Evolutionary conservation across 2,329 filamentous ascomycete species (phyloP), one percentile per base, ranked within the genome.

Genomic region (Decorospora gaudefroyi): DNA sequence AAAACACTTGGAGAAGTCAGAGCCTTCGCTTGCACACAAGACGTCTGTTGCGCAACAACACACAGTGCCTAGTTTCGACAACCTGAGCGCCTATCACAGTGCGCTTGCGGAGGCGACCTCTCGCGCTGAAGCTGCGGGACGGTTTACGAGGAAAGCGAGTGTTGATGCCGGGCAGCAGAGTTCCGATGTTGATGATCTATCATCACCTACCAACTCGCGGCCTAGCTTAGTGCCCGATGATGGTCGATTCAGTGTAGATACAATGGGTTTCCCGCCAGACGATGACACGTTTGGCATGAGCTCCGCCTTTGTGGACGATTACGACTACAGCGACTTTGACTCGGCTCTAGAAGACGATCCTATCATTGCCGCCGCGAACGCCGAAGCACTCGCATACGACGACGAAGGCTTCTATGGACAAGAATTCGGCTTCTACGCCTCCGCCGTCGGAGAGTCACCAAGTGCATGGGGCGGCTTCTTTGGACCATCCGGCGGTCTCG

Each of bases 341-440:
- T 68, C 64, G 30, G 69, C 64, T 2, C 55, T 73, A 11, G 71
- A 74, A 46, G 90, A 97, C 55, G 91, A 96, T 59, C 84, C 85
- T 21, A 93, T 97, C 58, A 95, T 99, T 48, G 92, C 91, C 0
- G 93, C 90, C 45, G 93, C 93, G 4, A 99, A 99, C 59, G 91
- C 92, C 0, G 91, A 93, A 66, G 93, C 88, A 1, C 77, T 99
- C 6, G 92, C 93, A 31, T 91, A 90, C 56, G 93, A 99, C 62
- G 86, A 86, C 5, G 92, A 96, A 53, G 92, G 90, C 0, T 95
- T 93, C 75, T 99, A 99, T 64, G 93, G 93, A 0, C 86, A 90
- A 57, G 93, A 99, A 67, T 99, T 99, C 64, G 91, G 90, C 0
- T 99, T 99, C 69, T 99, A 96, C 68, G 90, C 91, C 8, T 66